These are phyloP conservation scores for Dioszegia aurantiaca DNA, from an alignment of 768 basidiomycete genomes.

Conservation along the genomic window DNA sequence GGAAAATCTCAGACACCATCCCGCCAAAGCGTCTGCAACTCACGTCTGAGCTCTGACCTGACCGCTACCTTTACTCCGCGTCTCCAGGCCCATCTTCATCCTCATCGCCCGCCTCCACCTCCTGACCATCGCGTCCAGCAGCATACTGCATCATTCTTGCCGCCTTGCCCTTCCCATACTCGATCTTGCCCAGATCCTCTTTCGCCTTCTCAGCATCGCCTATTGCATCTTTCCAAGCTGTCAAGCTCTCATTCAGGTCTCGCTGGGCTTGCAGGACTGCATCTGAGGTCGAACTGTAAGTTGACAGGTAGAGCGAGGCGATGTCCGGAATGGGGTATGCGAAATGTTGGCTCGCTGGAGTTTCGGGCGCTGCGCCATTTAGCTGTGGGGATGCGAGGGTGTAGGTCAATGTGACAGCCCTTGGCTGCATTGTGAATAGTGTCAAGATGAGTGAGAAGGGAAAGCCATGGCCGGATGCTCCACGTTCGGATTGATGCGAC, in stretches of 20 bases:
- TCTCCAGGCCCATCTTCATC: constrained; percentile 1
- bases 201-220: constrained; percentile 38
- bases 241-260: constrained; percentile 33
- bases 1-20: no score
- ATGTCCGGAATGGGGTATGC: neutral
- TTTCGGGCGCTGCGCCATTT: neutral
- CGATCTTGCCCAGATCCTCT: constrained; percentile 38
- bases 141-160: constrained; percentile 28
- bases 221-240: constrained; percentile 42
- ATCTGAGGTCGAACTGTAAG: constrained; percentile 20
- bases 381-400: neutral
- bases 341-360: neutral
- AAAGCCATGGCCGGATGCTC: no score
- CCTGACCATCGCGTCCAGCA: constrained; percentile 1
- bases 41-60: no score
- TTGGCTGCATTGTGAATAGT: neutral
- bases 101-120: constrained; percentile 2
- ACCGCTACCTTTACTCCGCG: no score
- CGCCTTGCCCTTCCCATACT: constrained; percentile 32
- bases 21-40: no score
- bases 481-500: no score
- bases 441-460: no score
- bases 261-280: constrained; percentile 24
- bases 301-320: neutral
- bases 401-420: constrained; percentile 1